phyloP scores from a whole-genome alignment of 2,329 filamentous ascomycete species.

The Fusarium nurragi region DNA sequence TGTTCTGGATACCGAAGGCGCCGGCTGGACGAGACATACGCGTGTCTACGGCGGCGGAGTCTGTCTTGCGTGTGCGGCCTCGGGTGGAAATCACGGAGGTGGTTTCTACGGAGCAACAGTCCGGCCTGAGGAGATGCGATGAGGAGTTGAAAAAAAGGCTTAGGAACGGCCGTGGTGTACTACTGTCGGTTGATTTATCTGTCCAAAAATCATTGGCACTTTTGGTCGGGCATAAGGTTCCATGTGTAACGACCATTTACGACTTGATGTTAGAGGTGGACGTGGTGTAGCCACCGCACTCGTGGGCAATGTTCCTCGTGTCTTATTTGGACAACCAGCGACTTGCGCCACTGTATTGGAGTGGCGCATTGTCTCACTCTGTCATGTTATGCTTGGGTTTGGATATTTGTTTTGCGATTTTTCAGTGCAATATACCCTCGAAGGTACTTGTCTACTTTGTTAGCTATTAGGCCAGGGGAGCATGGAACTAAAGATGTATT shows the following conservation, averaged over 20 bases:
- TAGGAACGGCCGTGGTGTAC: slow-evolving; percentile 1
- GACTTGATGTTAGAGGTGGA: slow-evolving; percentile 38
- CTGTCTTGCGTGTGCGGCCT: slow-evolving; percentile 64
- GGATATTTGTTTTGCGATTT: slow-evolving; percentile 10
- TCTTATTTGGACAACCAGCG: slow-evolving; percentile 13
- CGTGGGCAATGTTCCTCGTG: slow-evolving; percentile 24
- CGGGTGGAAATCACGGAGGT: slow-evolving; percentile 55
- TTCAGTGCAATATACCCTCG: slow-evolving; percentile 36
- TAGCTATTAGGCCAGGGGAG: slow-evolving; percentile 18
- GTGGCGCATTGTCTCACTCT: slow-evolving; percentile 8
- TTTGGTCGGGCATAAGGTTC: slow-evolving; percentile 5
- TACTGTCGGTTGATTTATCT: slow-evolving; percentile 12
- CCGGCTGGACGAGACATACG: slow-evolving; percentile 66
- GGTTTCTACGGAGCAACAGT: slow-evolving; percentile 66
- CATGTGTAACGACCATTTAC: slow-evolving; percentile 38
- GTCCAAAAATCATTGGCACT: slow-evolving; percentile 9
- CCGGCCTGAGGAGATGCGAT: slow-evolving; percentile 61
- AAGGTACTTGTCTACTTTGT: slow-evolving; percentile 19
- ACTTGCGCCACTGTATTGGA: slow-evolving; percentile 3
- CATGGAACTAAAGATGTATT: slow-evolving; percentile 25
- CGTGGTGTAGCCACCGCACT: slow-evolving; percentile 29
- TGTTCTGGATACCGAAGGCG: slow-evolving; percentile 57
- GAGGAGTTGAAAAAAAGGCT: slow-evolving; percentile 16
- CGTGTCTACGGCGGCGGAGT: slow-evolving; percentile 67
- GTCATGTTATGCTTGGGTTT: slow-evolving; percentile 2